A percentile compares a stretch with the other conserved stretches of the same genome.
These are phyloP conservation scores for Globisporangium spiculum DNA, from an alignment of 352 stramenopile genomes.

Conservation along the genomic window DNA sequence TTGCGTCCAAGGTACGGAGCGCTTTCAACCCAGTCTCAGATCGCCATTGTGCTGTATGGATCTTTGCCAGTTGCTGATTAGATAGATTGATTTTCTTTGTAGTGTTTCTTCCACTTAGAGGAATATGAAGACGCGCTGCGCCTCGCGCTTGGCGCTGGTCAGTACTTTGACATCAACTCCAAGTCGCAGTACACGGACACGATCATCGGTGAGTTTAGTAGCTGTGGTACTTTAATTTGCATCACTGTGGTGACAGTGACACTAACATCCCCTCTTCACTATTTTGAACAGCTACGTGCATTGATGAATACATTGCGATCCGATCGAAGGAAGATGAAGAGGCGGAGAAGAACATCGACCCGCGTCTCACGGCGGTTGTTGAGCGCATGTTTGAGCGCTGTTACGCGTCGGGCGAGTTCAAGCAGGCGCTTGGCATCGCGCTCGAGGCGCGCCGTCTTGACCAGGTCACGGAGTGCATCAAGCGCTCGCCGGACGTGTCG, in stretches of 20 bases:
- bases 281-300: conserved; percentile 80
- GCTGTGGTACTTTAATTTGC: not conserved
- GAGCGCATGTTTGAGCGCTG: conserved; percentile 98
- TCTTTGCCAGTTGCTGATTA: not conserved
- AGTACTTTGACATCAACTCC: conserved; percentile 93
- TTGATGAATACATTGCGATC: conserved; percentile 96
- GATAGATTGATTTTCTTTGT: conserved; percentile 11
- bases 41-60: not conserved
- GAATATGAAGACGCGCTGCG: conserved; percentile 95
- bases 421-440: conserved; percentile 97
- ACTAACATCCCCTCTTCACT: not conserved
- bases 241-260: not conserved
- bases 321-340: conserved; percentile 75
- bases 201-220: conserved; percentile 82
- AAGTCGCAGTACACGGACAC: conserved; percentile 97
- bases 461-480: conserved; percentile 91
- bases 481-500: conserved; percentile 67
- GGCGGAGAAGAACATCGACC: conserved; percentile 76
- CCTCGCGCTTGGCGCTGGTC: conserved; percentile 93
- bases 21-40: not conserved
- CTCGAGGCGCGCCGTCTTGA: conserved; percentile 93
- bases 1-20: conserved; percentile 82
- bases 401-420: conserved; percentile 92
- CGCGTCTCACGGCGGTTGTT: conserved; percentile 94
- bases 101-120: conserved; percentile 99